These are phyloP conservation scores for Cystobasidiopsis lactophilus DNA, from an alignment of 768 basidiomycete species.

Conservation along the genomic window DNA sequence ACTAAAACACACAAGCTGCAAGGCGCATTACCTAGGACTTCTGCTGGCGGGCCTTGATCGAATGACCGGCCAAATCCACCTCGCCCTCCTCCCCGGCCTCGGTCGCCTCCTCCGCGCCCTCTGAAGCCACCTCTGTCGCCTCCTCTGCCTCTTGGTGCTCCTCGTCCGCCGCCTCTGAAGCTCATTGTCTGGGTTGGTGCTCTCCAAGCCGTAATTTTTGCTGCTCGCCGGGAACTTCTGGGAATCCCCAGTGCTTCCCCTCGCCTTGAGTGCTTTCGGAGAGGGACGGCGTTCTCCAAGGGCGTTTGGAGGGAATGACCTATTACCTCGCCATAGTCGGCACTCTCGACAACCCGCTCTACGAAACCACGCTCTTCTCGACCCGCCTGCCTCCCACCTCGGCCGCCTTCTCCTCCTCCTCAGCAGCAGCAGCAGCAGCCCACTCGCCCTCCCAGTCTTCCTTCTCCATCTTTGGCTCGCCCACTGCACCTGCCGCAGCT, in stretches of 20 bases:
- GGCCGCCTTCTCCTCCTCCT: conserved; percentile 7
- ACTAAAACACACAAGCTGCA: background rate
- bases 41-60: conserved; percentile 29
- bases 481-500: background rate
- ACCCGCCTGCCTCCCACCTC: conserved; percentile 18
- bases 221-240: too few relatives aligned
- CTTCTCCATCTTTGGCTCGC: conserved; percentile 21
- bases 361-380: conserved; percentile 25
- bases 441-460: conserved; percentile 23
- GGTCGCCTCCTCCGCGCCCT: conserved; percentile 13
- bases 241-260: too few relatives aligned
- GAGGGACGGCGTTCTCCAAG: too few relatives aligned
- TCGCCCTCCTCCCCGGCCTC: background rate
- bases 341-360: conserved; percentile 28
- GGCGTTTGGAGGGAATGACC: too few relatives aligned
- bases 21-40: conserved; percentile 24
- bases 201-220: too few relatives aligned
- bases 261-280: too few relatives aligned
- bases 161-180: conserved; percentile 17
- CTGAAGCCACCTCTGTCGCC: conserved; percentile 5
- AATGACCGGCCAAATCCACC: conserved; percentile 16
- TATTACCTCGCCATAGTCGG: conserved; percentile 25
- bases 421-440: conserved; percentile 11
- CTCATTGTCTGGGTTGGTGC: background rate
- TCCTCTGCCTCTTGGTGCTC: conserved; percentile 15